A percentile compares a stretch with the other conserved stretches of the same genome.
These are phyloP conservation scores for Diplosphaera chodatii DNA, from an alignment of 139 green algal species.

Conservation along the genomic window DNA sequence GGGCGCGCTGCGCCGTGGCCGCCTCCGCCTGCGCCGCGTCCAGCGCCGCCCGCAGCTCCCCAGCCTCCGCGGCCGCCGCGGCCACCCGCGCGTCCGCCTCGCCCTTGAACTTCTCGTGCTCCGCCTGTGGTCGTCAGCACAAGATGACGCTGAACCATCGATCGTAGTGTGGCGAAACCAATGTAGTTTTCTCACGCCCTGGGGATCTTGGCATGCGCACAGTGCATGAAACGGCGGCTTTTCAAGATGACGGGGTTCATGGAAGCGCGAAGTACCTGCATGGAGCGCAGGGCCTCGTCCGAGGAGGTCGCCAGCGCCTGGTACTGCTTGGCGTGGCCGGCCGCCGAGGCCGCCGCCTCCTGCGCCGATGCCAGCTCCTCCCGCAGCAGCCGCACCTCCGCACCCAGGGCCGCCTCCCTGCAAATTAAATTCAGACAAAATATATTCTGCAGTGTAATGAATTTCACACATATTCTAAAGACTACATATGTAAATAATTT, in stretches of 20 bases:
- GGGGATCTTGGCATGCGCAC: no score
- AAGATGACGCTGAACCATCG: no score
- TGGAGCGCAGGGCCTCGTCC: slow-evolving; percentile 39
- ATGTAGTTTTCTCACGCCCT: no score
- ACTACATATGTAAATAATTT: no score
- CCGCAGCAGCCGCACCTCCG: slow-evolving; percentile 33
- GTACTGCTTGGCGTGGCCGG: slow-evolving; percentile 46
- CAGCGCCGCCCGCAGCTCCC: neutral
- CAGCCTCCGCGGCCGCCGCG: neutral
- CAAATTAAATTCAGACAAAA: no score
- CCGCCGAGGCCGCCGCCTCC: slow-evolving; percentile 42
- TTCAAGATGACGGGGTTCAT: no score
- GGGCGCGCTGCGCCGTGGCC: slow-evolving; percentile 8
- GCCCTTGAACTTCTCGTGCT: slow-evolving; percentile 33
- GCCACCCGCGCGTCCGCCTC: slow-evolving; percentile 5
- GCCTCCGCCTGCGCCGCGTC: neutral
- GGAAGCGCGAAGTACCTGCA: slow-evolving; percentile 23
- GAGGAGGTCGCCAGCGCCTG: slow-evolving; percentile 38
- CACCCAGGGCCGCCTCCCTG: slow-evolving; percentile 24
- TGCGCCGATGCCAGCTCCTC: slow-evolving; percentile 44
- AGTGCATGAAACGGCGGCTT: no score
- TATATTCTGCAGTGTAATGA: no score
- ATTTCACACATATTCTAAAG: no score
- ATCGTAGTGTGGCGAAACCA: no score
- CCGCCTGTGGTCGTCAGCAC: slow-evolving; percentile 25